A percentile compares a stretch with the other conserved stretches of the same genome.
phyloP scores from a whole-genome alignment of 2,329 filamentous ascomycete species.

The Fonsecaea pedrosoi region DNA sequence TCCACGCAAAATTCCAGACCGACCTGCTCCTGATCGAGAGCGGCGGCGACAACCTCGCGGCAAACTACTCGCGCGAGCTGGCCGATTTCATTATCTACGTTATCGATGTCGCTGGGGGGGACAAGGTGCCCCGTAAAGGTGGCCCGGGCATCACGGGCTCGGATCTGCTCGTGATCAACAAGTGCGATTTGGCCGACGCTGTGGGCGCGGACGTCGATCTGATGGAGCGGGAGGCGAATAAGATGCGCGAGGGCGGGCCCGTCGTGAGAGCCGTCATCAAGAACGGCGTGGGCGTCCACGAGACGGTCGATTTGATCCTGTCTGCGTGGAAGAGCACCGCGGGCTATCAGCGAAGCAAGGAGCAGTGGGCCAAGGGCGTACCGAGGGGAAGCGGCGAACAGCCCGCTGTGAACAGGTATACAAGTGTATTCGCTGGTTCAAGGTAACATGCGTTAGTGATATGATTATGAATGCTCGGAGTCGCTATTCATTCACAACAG shows the following conservation, averaged over 20 bases:
- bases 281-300: slow-evolving; percentile 80
- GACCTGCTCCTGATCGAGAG: slow-evolving; percentile 93
- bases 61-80: slow-evolving; percentile 93
- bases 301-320: slow-evolving; percentile 85
- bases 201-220: slow-evolving; percentile 89
- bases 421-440: slow-evolving; percentile 15
- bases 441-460: neutral
- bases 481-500: neutral
- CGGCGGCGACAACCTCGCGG: slow-evolving; percentile 94
- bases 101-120: slow-evolving; percentile 93
- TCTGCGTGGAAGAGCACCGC: slow-evolving; percentile 94
- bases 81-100: slow-evolving; percentile 99
- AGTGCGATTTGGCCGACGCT: slow-evolving; percentile 90
- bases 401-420: slow-evolving; percentile 31
- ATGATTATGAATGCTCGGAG: neutral
- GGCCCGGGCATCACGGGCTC: slow-evolving; percentile 97
- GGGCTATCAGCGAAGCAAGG: slow-evolving; percentile 60
- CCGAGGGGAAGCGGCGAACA: slow-evolving; percentile 42
- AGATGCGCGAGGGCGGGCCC: slow-evolving; percentile 94
- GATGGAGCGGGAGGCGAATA: slow-evolving; percentile 92
- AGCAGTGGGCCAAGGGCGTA: slow-evolving; percentile 53
- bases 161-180: slow-evolving; percentile 92
- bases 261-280: slow-evolving; percentile 99
- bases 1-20: slow-evolving; percentile 79
- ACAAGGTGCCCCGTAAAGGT: slow-evolving; percentile 95